Evolutionary conservation across 768 basidiomycete genomes (phyloP), one percentile per base, ranked within the genome.

Genomic region (Obba rivulosa): DNA sequence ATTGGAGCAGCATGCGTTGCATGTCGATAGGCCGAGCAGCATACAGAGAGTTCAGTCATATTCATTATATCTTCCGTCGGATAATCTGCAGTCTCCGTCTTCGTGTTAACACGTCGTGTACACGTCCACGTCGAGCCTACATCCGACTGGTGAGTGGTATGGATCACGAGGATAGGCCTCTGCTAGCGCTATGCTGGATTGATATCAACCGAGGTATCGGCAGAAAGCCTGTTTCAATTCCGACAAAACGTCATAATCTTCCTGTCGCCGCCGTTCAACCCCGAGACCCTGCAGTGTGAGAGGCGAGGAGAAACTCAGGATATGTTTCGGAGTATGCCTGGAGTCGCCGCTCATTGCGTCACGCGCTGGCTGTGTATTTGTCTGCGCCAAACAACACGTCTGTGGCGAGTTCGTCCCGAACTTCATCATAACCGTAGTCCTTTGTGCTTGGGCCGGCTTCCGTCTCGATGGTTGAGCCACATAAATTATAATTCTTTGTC

Each of bases 221-320:
- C 38, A 39, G 38, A 39, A 39, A 39, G 38, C 13, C 28, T 31
- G 28, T 7, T 7, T 31, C n/a, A 13, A 31, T 31, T 5, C 28
- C 28, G 13, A 13, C 28, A 31, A 7, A 31, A 7, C 28, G 28
- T 31, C 28, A 31, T 31, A 13, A 13, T 13, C 13, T 13, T 31
- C 28, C 7, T 31, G n/a, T 13, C 28, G 28, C 28, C 5, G 7
- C 28, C 7, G 28, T 31, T 7, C 13, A 13, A 31, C 28, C 5
- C 13, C 7, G 28, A n/a, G n/a, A n/a, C n/a, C n/a, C n/a, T n/a
- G n/a, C n/a, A n/a, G n/a, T n/a, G n/a, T 23, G 16, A 25, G 25
- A 24, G 7, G 20, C 8, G 39, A 57, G 60, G 57, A 58, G 39
- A 57, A 58, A 59, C 49, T 43, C 22, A 53, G 60, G 60, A 44